A percentile compares a stretch with the other conserved stretches of the same genome.
These are phyloP conservation scores for Candida piceae DNA, from an alignment of 805 yeast species.

Conservation along the genomic window DNA sequence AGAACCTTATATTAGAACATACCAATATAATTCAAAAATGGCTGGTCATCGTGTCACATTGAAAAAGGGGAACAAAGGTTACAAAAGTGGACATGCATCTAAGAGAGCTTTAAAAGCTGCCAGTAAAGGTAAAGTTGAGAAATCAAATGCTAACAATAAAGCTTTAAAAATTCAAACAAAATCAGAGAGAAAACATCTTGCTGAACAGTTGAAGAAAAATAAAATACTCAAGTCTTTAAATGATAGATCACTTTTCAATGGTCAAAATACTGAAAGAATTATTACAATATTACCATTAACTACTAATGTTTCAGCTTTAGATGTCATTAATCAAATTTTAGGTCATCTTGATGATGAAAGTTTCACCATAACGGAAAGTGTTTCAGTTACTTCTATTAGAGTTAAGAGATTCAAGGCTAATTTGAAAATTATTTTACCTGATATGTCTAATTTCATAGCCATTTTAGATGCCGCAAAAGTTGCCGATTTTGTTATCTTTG, in stretches of 20 bases:
- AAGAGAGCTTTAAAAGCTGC: constrained; percentile 81
- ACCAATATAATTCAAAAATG: no score
- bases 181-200: constrained; percentile 68
- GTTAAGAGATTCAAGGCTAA: constrained; percentile 69
- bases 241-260: constrained; percentile 60
- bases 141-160: constrained; percentile 36
- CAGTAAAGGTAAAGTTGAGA: constrained; percentile 85
- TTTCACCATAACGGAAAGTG: constrained; percentile 30
- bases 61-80: constrained; percentile 82
- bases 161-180: constrained; percentile 37
- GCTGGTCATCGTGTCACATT: constrained; percentile 82
- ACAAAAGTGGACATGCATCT: constrained; percentile 86
- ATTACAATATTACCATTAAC: constrained; percentile 79
- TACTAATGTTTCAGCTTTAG: constrained; percentile 54
- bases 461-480: constrained; percentile 83
- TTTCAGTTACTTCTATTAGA: constrained; percentile 48
- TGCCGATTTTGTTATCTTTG: constrained; percentile 85
- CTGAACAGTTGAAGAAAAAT: constrained; percentile 69
- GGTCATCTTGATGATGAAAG: constrained; percentile 33
- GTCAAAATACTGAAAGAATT: constrained; percentile 73
- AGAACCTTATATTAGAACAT: no score
- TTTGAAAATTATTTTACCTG: constrained; percentile 70
- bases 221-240: constrained; percentile 60
- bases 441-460: constrained; percentile 56
- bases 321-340: constrained; percentile 49